Evolutionary conservation across 2,329 filamentous ascomycete genomes (phyloP), one percentile per base, ranked within the genome.

Genomic region (Fusarium sp.): DNA sequence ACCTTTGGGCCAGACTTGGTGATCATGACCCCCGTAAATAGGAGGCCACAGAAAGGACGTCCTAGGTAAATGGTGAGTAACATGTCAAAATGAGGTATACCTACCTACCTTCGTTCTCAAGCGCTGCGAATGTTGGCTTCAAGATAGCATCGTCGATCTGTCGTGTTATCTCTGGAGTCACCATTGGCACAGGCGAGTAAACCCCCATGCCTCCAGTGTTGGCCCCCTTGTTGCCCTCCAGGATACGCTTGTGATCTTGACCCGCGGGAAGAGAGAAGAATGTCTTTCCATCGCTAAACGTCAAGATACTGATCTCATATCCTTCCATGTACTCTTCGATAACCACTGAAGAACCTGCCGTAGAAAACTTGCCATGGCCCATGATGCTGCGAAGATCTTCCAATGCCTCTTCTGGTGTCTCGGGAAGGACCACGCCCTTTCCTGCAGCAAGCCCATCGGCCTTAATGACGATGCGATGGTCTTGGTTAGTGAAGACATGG

Each of bases 1-100:
- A 92, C 89, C 78, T 92, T 93, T 12, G 93, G 89, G 1, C 93
- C 93, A 39, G 84, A 78, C 69, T 89, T 86, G 18, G 92, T 94
- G 80, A 97, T 90, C 93, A 97, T 97, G 31, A 97, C 81, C 9
- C 93, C 94, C 2, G 92, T 94, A 79, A 94, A 94, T 10, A 94
- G 84, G 29, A 92, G 86, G 53, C 92, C 91, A 41, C 85, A 82
- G 77, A 92, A 91, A 13, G 86, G 87, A 3, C 64, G 52, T 1
- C 72, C 68, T 74, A 20, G 3, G 18, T 2, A 29, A 15, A 16
- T 8, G 15, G 6, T 67, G 13, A 54, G 44, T 8, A 11, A 7
- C 3, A 7, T n/a, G 5, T 10, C 5, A 29, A 44, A 69, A 8
- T 12, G 3, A 37, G 15, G 10, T 8, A 12, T 15, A 6, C 16